phyloP scores from a whole-genome alignment of 2,329 filamentous ascomycete genomes.

The Clarireedia monteithiana region DNA sequence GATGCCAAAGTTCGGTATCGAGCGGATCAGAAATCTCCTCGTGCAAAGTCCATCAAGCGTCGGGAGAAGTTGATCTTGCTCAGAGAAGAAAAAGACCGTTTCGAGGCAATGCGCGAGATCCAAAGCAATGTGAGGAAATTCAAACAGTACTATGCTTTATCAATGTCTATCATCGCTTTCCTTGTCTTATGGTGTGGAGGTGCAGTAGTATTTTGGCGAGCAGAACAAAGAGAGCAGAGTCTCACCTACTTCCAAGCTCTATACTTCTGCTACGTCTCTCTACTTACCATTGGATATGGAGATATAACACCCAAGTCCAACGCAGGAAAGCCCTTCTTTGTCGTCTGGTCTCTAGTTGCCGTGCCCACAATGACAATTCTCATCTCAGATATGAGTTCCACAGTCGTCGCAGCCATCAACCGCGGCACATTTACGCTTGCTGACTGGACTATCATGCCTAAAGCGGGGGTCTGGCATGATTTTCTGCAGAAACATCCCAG shows the following conservation, averaged over 20 bases:
- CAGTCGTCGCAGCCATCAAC: constrained; percentile 55
- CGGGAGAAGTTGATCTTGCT: constrained; percentile 44
- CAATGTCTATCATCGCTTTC: constrained; percentile 51
- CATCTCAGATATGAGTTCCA: constrained; percentile 55
- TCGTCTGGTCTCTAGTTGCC: constrained; percentile 62
- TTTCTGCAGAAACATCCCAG: constrained; percentile 42
- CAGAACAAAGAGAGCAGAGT: constrained; percentile 44
- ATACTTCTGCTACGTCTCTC: constrained; percentile 62
- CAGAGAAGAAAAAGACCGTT: constrained; percentile 50
- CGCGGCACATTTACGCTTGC: constrained; percentile 51
- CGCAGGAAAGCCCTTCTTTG: constrained; percentile 60
- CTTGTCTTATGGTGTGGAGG: constrained; percentile 57
- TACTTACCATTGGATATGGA: constrained; percentile 64
- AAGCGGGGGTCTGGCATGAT: constrained; percentile 45
- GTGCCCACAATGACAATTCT: constrained; percentile 65
- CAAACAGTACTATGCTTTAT: constrained; percentile 53
- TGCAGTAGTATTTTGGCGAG: constrained; percentile 55
- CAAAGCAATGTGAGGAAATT: constrained; percentile 48
- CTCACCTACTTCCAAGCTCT: constrained; percentile 57
- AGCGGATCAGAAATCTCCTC: constrained; percentile 8
- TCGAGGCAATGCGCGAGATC: constrained; percentile 58
- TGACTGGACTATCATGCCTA: constrained; percentile 59
- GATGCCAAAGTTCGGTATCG: constrained; percentile 22
- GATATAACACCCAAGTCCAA: constrained; percentile 58
- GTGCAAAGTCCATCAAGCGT: constrained; percentile 11